Base-by-base conservation (phyloP, 1,284 basidiomycete species). In the Trichosporon coremiiforme region DNA sequence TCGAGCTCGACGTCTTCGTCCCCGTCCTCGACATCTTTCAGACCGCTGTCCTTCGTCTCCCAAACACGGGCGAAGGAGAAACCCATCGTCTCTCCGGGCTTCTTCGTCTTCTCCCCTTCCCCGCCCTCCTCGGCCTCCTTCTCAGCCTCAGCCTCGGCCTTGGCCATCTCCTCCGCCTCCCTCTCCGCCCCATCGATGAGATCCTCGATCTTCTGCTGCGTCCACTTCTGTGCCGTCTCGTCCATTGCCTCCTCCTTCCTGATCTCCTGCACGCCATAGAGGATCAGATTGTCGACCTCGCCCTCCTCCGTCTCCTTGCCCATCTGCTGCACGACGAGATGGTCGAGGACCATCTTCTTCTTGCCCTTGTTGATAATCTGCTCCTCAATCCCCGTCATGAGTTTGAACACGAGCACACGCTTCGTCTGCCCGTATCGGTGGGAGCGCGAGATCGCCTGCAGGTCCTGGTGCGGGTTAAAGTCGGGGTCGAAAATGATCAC, bases 401-500 rank as follows among this genome's bases (percentile, higher is more conserved):
- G 84, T 78, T 94, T 95, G 86, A 95, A 95, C 29, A 96, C 93
- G 60, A 94, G 85, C 70, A 91, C 91, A 65, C 77, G 82, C 72
- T 84, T 82, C 68, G 76, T 78, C 75, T 85, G 82, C 0, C 81
- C 82, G 71, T 80, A 83, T 22, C 81, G 89, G 85, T 96, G 92
- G 31, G 92, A 89, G 69, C 94, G 89, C 13, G 94, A 90, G 73
- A 97, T 95, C 45, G 94, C 94, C 90, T 96, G 77, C 47, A 82
- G 78, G 64, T 84, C 83, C 75, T 78, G 90, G 83, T 96, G 94
- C 15, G 94, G 95, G 77, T 98, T 98, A 83, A 95, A 98, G 84
- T 98, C 95, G 0, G 92, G 91, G 78, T 95, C 94, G 76, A 90
- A 91, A 66, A 98, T 90, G 70, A 98, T 94, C 62, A 98, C 95